These are phyloP conservation scores for Urochloa ruziziensis DNA, from an alignment of 176 grass and related monocot species.

Conservation along the genomic window DNA sequence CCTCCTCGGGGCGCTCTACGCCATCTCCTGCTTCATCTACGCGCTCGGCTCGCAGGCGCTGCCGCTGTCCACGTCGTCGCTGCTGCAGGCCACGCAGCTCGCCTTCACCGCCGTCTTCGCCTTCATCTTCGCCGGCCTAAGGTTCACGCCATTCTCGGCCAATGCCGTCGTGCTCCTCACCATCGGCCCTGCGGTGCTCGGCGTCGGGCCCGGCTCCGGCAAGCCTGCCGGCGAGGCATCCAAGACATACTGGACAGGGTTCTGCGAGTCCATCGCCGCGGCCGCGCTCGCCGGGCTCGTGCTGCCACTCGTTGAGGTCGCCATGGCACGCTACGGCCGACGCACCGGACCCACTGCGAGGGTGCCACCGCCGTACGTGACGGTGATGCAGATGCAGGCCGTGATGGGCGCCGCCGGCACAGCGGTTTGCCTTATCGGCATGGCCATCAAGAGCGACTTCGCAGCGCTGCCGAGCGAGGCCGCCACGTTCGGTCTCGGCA, in stretches of 20 bases:
- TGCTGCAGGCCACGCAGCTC: constrained; percentile 72
- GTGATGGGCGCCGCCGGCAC: constrained; percentile 62
- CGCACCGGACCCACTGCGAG: constrained; percentile 4
- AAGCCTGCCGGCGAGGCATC: constrained; percentile 35
- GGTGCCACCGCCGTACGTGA: constrained; percentile 32
- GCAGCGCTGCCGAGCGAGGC: constrained; percentile 55
- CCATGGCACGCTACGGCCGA: constrained; percentile 39
- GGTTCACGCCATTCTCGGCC: constrained; percentile 64
- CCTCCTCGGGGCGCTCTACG: constrained; percentile 48
- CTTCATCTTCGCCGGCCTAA: constrained; percentile 53
- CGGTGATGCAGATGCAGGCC: constrained; percentile 70
- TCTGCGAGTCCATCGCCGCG: constrained; percentile 52
- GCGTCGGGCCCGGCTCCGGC: constrained; percentile 40
- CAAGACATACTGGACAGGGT: constrained; percentile 51
- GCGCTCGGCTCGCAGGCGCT: constrained; percentile 49
- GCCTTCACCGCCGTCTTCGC: constrained; percentile 76
- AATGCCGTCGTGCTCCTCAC: constrained; percentile 76
- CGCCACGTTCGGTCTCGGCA: constrained; percentile 52
- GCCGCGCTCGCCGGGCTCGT: constrained; percentile 56
- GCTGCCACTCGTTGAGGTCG: constrained; percentile 58
- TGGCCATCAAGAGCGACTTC: constrained; percentile 63
- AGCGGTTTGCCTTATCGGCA: constrained; percentile 61
- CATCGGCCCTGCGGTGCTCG: constrained; percentile 58
- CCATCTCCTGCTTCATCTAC: constrained; percentile 53
- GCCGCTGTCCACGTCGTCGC: constrained; percentile 76